Percentiles rank a stretch among this genome's conserved stretches.
phyloP scores from a whole-genome alignment of 495 filamentous ascomycete species.

The Penicillium steckii region DNA sequence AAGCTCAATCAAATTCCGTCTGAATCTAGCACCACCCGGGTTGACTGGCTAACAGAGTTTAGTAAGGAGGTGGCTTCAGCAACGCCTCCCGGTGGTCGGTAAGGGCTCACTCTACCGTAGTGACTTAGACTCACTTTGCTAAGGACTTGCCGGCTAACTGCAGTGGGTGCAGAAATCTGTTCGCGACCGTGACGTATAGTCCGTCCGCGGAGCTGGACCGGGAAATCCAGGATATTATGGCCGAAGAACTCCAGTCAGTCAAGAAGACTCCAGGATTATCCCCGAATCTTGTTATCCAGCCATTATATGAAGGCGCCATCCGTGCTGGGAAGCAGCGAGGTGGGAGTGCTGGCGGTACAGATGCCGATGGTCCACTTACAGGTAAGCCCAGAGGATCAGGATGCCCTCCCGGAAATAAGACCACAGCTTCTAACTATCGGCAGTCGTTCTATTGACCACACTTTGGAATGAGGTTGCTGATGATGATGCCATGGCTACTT shows the following conservation, averaged over 20 bases:
- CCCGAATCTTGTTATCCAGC: conserved; percentile 16
- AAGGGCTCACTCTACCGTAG: background rate
- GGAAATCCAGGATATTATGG: conserved; percentile 8
- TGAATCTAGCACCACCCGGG: background rate
- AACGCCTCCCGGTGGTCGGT: background rate
- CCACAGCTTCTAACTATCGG: background rate
- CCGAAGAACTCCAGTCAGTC: conserved; percentile 7
- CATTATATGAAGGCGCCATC: conserved; percentile 11
- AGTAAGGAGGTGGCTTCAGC: background rate
- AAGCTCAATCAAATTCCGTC: conserved; percentile 9
- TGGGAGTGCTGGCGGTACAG: conserved; percentile 30
- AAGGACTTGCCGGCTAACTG: too few relatives aligned
- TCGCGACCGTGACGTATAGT: conserved; percentile 10
- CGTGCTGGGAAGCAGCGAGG: conserved; percentile 15
- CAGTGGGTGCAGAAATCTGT: conserved; percentile 12
- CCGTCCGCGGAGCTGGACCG: conserved; percentile 4
- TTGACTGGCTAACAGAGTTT: background rate
- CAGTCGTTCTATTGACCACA: conserved; percentile 9
- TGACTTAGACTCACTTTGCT: background rate
- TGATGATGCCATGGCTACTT: background rate
- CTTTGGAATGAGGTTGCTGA: conserved; percentile 1
- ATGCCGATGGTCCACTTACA: conserved; percentile 15
- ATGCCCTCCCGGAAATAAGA: background rate
- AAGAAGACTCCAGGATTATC: conserved; percentile 6
- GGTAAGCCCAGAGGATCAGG: too few relatives aligned